phyloP scores from a whole-genome alignment of 2,329 filamentous ascomycete genomes.

The Catunica adiposa region DNA sequence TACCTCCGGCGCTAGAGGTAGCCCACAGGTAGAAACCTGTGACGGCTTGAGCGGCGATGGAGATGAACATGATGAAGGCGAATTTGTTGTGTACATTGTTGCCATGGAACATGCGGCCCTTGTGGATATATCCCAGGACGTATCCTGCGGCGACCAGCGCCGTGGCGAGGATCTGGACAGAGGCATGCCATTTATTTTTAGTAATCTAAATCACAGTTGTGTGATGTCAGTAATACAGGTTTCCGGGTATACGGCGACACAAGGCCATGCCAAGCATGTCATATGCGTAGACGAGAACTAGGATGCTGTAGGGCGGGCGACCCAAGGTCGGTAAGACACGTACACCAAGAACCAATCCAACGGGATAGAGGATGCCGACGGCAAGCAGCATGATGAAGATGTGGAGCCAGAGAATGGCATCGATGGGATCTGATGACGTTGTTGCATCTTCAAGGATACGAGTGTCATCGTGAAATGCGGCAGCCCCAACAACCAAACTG shows the following conservation, averaged over 20 bases:
- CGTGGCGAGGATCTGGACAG: constrained; percentile 61
- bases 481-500: too few relatives aligned
- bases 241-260: not conserved
- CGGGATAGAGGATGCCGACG: constrained; percentile 83
- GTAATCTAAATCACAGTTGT: constrained; percentile 43
- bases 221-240: not conserved
- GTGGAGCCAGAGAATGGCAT: constrained; percentile 81
- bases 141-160: constrained; percentile 67
- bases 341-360: constrained; percentile 90
- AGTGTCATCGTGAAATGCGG: constrained; percentile 13
- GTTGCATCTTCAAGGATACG: constrained; percentile 12
- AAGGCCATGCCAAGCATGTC: not conserved
- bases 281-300: not conserved
- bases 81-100: constrained; percentile 68
- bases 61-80: constrained; percentile 62
- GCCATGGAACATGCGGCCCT: constrained; percentile 66
- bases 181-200: constrained; percentile 87
- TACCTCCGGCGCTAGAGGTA: constrained; percentile 62
- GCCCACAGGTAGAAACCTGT: constrained; percentile 78
- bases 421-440: constrained; percentile 21
- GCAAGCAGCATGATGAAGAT: constrained; percentile 75
- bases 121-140: constrained; percentile 80
- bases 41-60: constrained; percentile 59
- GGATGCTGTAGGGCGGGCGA: not conserved
- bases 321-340: constrained; percentile 21